Evolutionary conservation across 352 stramenopile genomes (phyloP), one percentile per base, ranked within the genome.

Genomic region (Pythium phragmiticola): DNA sequence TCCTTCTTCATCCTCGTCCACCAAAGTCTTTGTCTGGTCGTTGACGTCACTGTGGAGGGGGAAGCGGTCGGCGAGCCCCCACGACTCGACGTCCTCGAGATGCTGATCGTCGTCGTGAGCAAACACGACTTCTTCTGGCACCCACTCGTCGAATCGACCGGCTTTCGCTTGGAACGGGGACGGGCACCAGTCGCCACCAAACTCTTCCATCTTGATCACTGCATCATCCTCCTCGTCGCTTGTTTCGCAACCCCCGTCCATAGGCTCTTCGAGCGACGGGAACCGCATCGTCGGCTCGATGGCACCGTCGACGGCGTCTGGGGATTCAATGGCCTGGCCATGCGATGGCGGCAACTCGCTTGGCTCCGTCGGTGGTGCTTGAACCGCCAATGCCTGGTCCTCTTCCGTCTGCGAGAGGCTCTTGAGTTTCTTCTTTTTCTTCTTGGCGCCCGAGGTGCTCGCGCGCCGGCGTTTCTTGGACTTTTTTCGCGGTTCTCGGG

Each of bases 141-240:
- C 43, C 56, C 43, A 63, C 5, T 63, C 55, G n/a, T 54, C 43
- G 26, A 4, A 61, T 34, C 41, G 55, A n/a, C 53, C 42, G 23
- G 36, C 36, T 46, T 58, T 26, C 2, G 19, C n/a, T 7, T 7
- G 19, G 16, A n/a, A 30, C 43, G 41, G 26, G 3, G 26, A 43
- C 30, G 12, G 33, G n/a, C 19, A 43, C 50, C 30, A 43, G 8
- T 42, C 7, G 4, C 19, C 33, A 14, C 33, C 30, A 9, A 55
- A 26, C 14, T 26, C 30, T 11, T 26, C 30, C 21, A 49, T 12
- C 30, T 56, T 30, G 6, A 41, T 8, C 3, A 48, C 36, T 23
- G 37, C 7, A 9, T 17, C 53, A 3, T 2, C 11, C 3, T 36
- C 21, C 17, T 43, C 23, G 48, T 60, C 54, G 17, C 8, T n/a